Percentiles rank a stretch among this genome's conserved stretches.
Conservation (phyloP, 805 yeast genomes). For the Saturnispora dispora region DNA sequence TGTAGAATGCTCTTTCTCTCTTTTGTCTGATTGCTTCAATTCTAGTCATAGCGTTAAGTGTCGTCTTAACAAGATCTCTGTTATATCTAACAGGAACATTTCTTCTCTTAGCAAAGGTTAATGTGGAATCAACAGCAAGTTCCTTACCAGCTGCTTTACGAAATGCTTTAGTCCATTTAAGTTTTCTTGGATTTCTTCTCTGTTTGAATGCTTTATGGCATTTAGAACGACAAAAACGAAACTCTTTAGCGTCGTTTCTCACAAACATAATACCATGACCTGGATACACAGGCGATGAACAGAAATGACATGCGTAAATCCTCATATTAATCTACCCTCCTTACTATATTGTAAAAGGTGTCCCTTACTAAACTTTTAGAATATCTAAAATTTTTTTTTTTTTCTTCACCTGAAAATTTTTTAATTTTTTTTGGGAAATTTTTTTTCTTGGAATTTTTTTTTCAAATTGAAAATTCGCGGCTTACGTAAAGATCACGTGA, state of each 20-base stretch:
- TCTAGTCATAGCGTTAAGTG: constrained; percentile 91
- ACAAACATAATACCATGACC: constrained; percentile 96
- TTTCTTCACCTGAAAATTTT: constrained; percentile 1
- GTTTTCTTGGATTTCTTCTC: constrained; percentile 96
- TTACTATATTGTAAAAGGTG: no score
- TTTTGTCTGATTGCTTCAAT: constrained; percentile 91
- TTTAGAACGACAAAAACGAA: constrained; percentile 93
- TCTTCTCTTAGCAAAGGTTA: constrained; percentile 95
- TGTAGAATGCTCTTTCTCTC: constrained; percentile 97
- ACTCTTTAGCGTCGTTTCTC: constrained; percentile 96
- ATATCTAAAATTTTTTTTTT: neutral
- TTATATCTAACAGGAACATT: constrained; percentile 97
- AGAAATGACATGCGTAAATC: constrained; percentile 87
- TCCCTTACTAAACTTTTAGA: neutral
- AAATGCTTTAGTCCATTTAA: constrained; percentile 98
- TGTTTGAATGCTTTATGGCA: constrained; percentile 97
- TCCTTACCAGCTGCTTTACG: constrained; percentile 99
- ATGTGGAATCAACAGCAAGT: constrained; percentile 92
- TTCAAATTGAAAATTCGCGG: neutral
- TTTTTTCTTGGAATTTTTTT: neutral
- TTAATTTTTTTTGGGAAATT: neutral
- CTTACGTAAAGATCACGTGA: neutral
- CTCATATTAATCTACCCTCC: constrained; percentile 43
- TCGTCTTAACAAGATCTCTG: constrained; percentile 90
- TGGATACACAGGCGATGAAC: constrained; percentile 93